Conservation (phyloP, 768 basidiomycete genomes). For the Termitomyces sp. region DNA sequence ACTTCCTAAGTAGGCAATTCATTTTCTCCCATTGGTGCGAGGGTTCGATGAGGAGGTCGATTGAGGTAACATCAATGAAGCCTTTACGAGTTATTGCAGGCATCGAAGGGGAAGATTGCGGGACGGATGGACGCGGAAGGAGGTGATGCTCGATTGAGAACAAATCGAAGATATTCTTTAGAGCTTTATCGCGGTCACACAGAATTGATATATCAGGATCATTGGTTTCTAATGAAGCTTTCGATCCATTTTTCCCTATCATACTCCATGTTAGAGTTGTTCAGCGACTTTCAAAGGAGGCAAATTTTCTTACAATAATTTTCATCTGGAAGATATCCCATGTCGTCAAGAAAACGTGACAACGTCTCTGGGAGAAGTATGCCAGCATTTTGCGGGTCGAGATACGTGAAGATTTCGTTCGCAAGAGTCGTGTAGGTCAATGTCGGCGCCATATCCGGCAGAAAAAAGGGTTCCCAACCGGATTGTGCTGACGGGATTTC, state of each 20-base stretch:
- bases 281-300: too few species aligned
- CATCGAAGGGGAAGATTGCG: conserved; percentile 4
- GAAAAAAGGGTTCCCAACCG: conserved; percentile 12
- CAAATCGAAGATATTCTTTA: conserved; percentile 9
- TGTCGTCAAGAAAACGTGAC: conserved; percentile 13
- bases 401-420: conserved; percentile 12
- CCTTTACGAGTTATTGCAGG: conserved; percentile 13
- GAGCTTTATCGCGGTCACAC: conserved; percentile 4
- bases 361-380: conserved; percentile 7
- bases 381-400: conserved; percentile 8
- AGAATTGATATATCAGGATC: neutral
- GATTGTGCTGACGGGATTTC: neutral
- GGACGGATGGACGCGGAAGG: conserved; percentile 5
- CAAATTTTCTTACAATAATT: conserved; percentile 5
- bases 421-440: conserved; percentile 8
- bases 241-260: conserved; percentile 9
- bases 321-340: conserved; percentile 5
- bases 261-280: neutral
- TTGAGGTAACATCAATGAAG: conserved; percentile 8
- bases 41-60: conserved; percentile 12
- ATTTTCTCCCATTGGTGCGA: conserved; percentile 8
- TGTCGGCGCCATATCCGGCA: conserved; percentile 8
- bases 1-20: conserved; percentile 6
- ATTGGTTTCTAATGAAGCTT: conserved; percentile 1
- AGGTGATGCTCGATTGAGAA: conserved; percentile 13